Evolutionary conservation across 257 asterid species (phyloP), one percentile per base, ranked within the genome.

Genomic region (Salvia hispanica): DNA sequence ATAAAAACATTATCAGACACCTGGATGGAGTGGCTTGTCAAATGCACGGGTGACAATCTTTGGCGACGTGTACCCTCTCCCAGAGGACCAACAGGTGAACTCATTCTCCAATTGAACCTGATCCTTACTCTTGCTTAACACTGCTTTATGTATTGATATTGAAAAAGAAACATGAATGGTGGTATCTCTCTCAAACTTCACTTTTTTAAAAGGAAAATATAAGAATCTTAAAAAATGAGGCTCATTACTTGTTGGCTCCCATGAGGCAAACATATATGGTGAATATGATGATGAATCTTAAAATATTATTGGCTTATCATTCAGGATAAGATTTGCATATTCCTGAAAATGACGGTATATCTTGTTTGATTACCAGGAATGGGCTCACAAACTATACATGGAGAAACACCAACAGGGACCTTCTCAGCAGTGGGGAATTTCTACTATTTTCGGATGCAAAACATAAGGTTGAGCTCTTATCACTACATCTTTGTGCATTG

Each of bases 11-110:
- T 10, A 67, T 28, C 65, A 94, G 99, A 87, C 88, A 66, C 99
- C 96, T 67, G 99, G 99, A 68, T 94, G 99, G 99, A 88, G 96
- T 87, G 89, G 99, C 81, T 80, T 94, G 80, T 91, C 99, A 72
- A 94, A 94, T 77, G 96, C 99, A 65, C 86, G 99, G 79, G 97
- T 91, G 46, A 87, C 99, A 9, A 88, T 94, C 65, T 88, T 94
- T 25, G 99, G 99, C 9, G 97, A 94, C 76, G 90, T 94, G 50
- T 83, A 80, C 82, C 97, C 99, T 34, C 96, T 94, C 50, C 84
- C 91, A 65, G 91, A 88, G 78, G 91, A 94, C 63, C 84, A 88
- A 72, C 99, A 94, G 97, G 99, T 91, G 58, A 67, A 64, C 58
- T 43, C 54, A 78, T 70, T 63, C 62, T 60, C 34, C 66, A 65